Evolutionary conservation across 441 rosid genomes (phyloP).

Genomic region (Eruca vesicaria): DNA sequence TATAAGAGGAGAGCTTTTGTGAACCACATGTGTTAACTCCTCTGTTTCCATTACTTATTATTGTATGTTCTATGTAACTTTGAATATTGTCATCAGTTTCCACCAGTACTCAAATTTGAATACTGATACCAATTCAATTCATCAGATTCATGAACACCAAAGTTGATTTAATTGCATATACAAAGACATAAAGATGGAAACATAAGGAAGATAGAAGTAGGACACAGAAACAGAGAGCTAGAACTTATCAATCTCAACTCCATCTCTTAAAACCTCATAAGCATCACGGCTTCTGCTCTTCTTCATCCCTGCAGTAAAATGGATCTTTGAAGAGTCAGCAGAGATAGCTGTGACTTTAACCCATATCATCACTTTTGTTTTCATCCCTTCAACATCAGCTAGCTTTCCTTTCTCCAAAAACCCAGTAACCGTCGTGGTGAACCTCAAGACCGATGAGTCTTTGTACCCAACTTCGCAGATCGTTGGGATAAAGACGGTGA

Average conservation of each 20-base stretch:
- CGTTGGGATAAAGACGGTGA: slow-evolving; percentile 71
- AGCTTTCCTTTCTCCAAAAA: slow-evolving; percentile 72
- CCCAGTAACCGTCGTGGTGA: slow-evolving; percentile 79
- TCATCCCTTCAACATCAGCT: slow-evolving; percentile 80
- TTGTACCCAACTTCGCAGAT: slow-evolving; percentile 79
- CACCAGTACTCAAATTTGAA: neutral
- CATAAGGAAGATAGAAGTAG: neutral
- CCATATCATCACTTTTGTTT: slow-evolving; percentile 92
- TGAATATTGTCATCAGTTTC: neutral
- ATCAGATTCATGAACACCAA: slow-evolving; percentile 15
- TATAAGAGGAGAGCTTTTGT: neutral
- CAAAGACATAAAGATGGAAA: slow-evolving; percentile 2
- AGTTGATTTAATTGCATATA: slow-evolving; percentile 1
- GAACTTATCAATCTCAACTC: slow-evolving; percentile 70
- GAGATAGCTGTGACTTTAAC: slow-evolving; percentile 79
- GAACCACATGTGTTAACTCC: neutral
- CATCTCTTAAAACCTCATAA: slow-evolving; percentile 60
- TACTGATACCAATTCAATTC: neutral
- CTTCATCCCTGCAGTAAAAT: slow-evolving; percentile 92
- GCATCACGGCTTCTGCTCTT: slow-evolving; percentile 78
- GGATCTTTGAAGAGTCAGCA: slow-evolving; percentile 82
- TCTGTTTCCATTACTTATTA: slow-evolving; percentile 5
- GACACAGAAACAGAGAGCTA: slow-evolving; percentile 21
- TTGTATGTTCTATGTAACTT: neutral
- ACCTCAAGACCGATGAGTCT: slow-evolving; percentile 80